These are phyloP conservation scores for Sclerotinia glacialis DNA, from an alignment of 2,329 filamentous ascomycete genomes.

Conservation along the genomic window DNA sequence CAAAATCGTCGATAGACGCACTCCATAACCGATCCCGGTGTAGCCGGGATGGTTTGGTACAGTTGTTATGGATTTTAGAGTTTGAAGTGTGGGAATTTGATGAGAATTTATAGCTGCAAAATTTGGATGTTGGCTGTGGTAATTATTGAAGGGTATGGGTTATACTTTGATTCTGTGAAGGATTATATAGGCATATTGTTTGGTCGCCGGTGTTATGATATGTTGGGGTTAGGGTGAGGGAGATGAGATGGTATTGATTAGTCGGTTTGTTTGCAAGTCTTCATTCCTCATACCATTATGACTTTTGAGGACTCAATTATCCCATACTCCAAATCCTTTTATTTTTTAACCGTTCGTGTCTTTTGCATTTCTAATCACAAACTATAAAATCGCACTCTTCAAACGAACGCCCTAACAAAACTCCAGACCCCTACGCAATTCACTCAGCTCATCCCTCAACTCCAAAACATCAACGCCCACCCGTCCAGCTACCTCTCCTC, in stretches of 20 bases:
- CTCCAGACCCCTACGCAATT: conserved; percentile 46
- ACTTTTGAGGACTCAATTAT: background rate
- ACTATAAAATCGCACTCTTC: background rate
- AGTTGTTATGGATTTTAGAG: background rate
- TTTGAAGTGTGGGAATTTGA: no score
- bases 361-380: background rate
- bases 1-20: no score
- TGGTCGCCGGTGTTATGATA: no score
- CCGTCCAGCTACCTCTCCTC: conserved; percentile 70
- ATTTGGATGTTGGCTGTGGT: background rate
- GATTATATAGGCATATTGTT: background rate
- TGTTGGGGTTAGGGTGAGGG: background rate
- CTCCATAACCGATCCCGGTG: background rate
- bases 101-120: no score
- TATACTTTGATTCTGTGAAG: background rate
- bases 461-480: conserved; percentile 67
- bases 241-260: no score
- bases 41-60: background rate
- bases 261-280: background rate
- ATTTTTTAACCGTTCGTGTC: background rate
- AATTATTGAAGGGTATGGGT: background rate
- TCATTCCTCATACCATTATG: background rate
- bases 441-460: conserved; percentile 67
- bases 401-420: background rate
- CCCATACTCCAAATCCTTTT: background rate